Evolutionary conservation across 371 early-diverging fungal genomes (phyloP).

Genomic region (Mortierella sp.): DNA sequence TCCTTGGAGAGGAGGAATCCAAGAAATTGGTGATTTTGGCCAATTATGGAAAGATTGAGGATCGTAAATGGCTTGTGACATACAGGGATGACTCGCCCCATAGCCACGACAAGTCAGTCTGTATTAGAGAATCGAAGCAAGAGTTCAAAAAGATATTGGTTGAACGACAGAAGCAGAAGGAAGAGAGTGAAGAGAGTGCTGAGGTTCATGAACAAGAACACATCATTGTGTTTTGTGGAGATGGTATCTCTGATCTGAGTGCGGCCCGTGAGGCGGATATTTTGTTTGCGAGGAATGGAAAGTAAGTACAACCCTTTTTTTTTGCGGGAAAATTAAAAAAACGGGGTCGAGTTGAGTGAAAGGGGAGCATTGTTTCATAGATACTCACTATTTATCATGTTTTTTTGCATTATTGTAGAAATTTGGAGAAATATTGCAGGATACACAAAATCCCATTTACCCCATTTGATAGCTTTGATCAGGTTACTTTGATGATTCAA

Average conservation of each 20-base stretch:
- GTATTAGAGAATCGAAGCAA: conserved; percentile 36
- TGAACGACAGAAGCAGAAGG: conserved; percentile 12
- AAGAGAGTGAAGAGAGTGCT: conserved; percentile 37
- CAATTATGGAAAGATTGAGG: conserved; percentile 58
- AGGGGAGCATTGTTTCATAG: not conserved
- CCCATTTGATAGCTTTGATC: conserved; percentile 55
- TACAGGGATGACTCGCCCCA: conserved; percentile 62
- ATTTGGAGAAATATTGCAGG: conserved; percentile 69
- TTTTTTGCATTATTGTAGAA: conserved; percentile 26
- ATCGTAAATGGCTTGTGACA: conserved; percentile 61
- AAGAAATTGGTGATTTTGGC: conserved; percentile 53
- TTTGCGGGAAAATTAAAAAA: not conserved
- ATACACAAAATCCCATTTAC: conserved; percentile 45
- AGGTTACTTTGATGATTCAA: conserved; percentile 33
- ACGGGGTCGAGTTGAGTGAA: not conserved
- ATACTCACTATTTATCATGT: not conserved
- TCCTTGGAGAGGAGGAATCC: conserved; percentile 35
- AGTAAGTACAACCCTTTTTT: conserved; percentile 17
- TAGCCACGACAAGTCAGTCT: conserved; percentile 50
- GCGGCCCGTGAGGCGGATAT: conserved; percentile 71
- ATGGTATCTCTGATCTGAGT: conserved; percentile 73
- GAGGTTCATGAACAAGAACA: conserved; percentile 45
- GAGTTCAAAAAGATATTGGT: conserved; percentile 35
- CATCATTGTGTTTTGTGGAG: conserved; percentile 69
- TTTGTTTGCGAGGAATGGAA: conserved; percentile 72